Percentiles rank a stretch among this genome's conserved stretches.
Conservation (phyloP, 345 rosid species). For the Eucalyptus melliodora region DNA sequence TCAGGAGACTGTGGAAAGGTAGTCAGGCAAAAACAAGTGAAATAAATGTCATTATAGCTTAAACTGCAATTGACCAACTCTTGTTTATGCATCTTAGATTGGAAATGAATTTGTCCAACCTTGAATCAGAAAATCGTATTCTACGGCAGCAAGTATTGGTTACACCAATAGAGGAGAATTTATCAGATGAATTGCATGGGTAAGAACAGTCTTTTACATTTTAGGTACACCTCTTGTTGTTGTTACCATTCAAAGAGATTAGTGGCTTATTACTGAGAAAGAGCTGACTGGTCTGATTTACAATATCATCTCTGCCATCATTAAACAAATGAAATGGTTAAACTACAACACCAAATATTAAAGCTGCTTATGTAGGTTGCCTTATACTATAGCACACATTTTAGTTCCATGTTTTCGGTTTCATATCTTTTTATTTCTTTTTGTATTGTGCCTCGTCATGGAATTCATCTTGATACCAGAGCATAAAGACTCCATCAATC, state of each 20-base stretch:
- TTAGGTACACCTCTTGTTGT: background rate
- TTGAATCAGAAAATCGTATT: constrained; percentile 95
- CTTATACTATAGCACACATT: background rate
- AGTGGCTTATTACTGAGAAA: background rate
- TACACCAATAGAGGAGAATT: constrained; percentile 73
- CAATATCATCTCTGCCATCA: background rate
- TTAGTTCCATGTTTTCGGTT: background rate
- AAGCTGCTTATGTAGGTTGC: background rate
- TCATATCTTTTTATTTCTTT: background rate
- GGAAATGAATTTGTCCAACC: constrained; percentile 89
- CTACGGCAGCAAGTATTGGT: constrained; percentile 93
- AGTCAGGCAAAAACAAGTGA: background rate
- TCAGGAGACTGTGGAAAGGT: constrained; percentile 40
- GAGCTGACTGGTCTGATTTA: background rate
- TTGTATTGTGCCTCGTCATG: background rate
- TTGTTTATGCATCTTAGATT: constrained; percentile 31
- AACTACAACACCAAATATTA: background rate
- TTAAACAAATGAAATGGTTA: background rate
- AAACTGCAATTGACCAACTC: background rate
- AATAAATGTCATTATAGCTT: background rate
- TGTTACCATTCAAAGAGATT: background rate
- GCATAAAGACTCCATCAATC: too few species aligned
- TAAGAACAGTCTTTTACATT: constrained; percentile 12
- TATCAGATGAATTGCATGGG: constrained; percentile 44
- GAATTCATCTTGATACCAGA: background rate